Evolutionary conservation across 1,139 yeast species (phyloP).

Genomic region (Candida buenavistaensis): DNA sequence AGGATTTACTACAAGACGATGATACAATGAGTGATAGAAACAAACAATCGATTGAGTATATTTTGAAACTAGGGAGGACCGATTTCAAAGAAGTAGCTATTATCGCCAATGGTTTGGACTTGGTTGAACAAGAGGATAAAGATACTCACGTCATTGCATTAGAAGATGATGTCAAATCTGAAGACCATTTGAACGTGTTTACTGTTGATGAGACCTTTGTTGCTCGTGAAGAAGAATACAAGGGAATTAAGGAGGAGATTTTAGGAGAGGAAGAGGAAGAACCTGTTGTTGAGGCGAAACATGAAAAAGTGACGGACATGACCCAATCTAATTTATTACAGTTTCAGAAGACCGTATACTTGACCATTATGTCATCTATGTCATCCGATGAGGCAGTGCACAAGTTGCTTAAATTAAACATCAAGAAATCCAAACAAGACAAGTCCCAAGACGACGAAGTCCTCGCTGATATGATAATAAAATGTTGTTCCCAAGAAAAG

Average conservation of each 20-base stretch:
- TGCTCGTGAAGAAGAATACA: constrained; percentile 44
- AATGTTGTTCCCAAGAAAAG: constrained; percentile 84
- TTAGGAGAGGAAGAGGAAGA: constrained; percentile 21
- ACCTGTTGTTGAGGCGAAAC: constrained; percentile 19
- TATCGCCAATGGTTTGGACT: constrained; percentile 48
- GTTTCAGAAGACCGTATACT: constrained; percentile 72
- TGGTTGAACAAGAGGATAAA: constrained; percentile 67
- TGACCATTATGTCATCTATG: constrained; percentile 89
- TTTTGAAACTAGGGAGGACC: constrained; percentile 53
- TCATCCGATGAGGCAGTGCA: constrained; percentile 94
- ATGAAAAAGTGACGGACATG: constrained; percentile 48
- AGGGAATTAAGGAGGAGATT: constrained; percentile 17
- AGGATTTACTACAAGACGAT: constrained; percentile 61
- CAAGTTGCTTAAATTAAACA: constrained; percentile 59
- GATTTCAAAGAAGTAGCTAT: constrained; percentile 45
- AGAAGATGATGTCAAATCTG: constrained; percentile 43
- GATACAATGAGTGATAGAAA: constrained; percentile 38
- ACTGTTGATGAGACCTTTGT: constrained; percentile 53
- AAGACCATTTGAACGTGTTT: constrained; percentile 53
- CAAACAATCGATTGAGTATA: constrained; percentile 50
- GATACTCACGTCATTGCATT: constrained; percentile 60
- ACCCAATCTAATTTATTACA: constrained; percentile 65
- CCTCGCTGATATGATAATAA: constrained; percentile 73
- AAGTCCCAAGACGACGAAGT: constrained; percentile 26
- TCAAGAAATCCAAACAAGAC: constrained; percentile 33